These are phyloP conservation scores for Pseudoturritis turrita DNA, from an alignment of 345 rosid genomes.

Conservation along the genomic window DNA sequence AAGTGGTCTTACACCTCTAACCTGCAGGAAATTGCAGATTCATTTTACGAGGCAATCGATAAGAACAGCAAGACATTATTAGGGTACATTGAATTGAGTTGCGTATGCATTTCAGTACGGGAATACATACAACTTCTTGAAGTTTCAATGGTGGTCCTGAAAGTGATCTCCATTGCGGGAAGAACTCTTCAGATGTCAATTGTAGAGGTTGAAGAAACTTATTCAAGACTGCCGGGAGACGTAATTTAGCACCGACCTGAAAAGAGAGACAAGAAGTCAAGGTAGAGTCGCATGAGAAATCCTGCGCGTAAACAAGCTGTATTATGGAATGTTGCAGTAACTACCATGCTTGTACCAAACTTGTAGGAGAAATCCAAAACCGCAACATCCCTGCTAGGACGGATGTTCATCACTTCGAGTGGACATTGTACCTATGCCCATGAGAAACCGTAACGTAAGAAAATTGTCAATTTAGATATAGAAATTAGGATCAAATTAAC, in stretches of 20 bases:
- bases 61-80: too few species aligned
- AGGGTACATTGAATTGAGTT: too few species aligned
- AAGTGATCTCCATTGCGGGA: slow-evolving; percentile 95
- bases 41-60: background rate
- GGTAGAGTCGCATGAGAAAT: background rate
- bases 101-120: background rate
- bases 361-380: slow-evolving; percentile 96
- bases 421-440: slow-evolving; percentile 84
- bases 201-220: slow-evolving; percentile 86
- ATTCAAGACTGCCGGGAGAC: slow-evolving; percentile 88
- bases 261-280: slow-evolving; percentile 22
- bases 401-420: slow-evolving; percentile 76
- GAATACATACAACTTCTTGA: slow-evolving; percentile 94
- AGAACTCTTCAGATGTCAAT: slow-evolving; percentile 81
- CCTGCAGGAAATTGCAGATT: slow-evolving; percentile 43
- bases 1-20: slow-evolving; percentile 83
- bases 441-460: background rate
- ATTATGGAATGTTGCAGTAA: slow-evolving; percentile 4
- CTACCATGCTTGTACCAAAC: slow-evolving; percentile 67
- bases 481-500: background rate
- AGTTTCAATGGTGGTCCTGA: slow-evolving; percentile 96
- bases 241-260: slow-evolving; percentile 89
- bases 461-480: too few species aligned
- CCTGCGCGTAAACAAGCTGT: background rate
- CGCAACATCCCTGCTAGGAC: slow-evolving; percentile 92